Evolutionary conservation across 2,329 filamentous ascomycete species (phyloP).

Genomic region (Phoma sp.): DNA sequence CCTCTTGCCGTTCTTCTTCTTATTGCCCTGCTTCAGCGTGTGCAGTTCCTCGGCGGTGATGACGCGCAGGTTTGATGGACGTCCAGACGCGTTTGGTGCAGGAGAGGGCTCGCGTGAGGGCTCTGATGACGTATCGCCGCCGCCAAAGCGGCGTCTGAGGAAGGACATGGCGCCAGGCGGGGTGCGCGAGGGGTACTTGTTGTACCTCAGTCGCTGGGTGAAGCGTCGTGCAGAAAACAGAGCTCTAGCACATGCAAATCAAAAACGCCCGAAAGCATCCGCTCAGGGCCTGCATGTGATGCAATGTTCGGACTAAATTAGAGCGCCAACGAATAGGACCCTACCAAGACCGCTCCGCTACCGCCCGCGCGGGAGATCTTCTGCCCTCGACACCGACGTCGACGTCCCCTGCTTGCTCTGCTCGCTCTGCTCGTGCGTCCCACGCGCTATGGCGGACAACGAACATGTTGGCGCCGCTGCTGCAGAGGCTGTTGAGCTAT

Average conservation of each 20-base stretch:
- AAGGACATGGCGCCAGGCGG: conserved; percentile 40
- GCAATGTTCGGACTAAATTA: neutral
- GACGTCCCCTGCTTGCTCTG: neutral
- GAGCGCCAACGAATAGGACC: conserved; percentile 1
- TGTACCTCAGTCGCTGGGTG: neutral
- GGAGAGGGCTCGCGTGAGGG: conserved; percentile 21
- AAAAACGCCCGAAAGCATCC: conserved; percentile 7
- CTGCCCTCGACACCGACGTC: neutral
- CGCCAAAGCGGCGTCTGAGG: conserved; percentile 46
- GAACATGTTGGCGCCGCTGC: neutral
- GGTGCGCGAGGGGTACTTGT: neutral
- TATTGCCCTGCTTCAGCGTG: conserved; percentile 53
- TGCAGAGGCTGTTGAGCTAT: conserved; percentile 27
- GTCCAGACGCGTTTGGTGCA: conserved; percentile 24
- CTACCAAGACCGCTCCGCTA: conserved; percentile 1
- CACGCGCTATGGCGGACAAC: conserved; percentile 10
- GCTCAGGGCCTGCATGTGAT: conserved; percentile 6
- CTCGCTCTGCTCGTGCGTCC: neutral
- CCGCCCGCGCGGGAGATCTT: conserved; percentile 1
- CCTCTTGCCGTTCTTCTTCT: conserved; percentile 63
- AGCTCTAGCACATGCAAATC: conserved; percentile 9
- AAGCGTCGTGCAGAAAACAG: neutral
- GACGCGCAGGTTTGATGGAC: conserved; percentile 56
- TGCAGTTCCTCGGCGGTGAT: conserved; percentile 59
- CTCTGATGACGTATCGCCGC: conserved; percentile 37